Evolutionary conservation across 176 grass and related monocot genomes (phyloP).

Genomic region (Leersia perrieri): DNA sequence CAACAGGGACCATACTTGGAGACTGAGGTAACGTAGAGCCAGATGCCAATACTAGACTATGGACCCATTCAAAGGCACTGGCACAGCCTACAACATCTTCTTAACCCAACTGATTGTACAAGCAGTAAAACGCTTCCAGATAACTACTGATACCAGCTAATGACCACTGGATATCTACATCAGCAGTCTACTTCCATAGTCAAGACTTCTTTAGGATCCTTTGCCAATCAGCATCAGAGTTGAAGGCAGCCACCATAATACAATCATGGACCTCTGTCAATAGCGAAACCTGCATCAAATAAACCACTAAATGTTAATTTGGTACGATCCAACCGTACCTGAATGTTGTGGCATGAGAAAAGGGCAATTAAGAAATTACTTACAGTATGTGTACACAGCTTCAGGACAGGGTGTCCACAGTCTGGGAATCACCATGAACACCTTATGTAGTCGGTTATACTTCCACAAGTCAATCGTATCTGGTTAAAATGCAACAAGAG

Average conservation of each 20-base stretch:
- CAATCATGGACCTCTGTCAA: background rate
- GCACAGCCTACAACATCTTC: background rate
- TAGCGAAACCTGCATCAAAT: slow-evolving; percentile 11
- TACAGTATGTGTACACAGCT: background rate
- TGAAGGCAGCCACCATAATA: background rate
- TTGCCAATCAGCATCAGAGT: background rate
- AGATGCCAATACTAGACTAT: background rate
- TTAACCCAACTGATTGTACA: background rate
- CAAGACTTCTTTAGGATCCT: background rate
- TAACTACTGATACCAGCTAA: background rate
- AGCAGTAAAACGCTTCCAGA: background rate
- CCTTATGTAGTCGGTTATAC: background rate
- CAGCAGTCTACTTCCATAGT: background rate
- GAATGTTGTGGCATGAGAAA: background rate
- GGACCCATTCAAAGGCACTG: background rate
- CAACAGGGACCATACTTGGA: background rate
- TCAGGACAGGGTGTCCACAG: background rate
- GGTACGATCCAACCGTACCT: background rate
- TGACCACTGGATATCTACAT: background rate
- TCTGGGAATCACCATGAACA: background rate
- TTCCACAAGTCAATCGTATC: slow-evolving; percentile 17
- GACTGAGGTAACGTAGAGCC: background rate
- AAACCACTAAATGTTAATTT: slow-evolving; percentile 6
- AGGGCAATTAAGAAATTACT: background rate
- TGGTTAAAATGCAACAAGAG: background rate